Percentiles rank a stretch among this genome's conserved stretches.
phyloP scores from a whole-genome alignment of 305 asterid genomes.

The Lippia alba region DNA sequence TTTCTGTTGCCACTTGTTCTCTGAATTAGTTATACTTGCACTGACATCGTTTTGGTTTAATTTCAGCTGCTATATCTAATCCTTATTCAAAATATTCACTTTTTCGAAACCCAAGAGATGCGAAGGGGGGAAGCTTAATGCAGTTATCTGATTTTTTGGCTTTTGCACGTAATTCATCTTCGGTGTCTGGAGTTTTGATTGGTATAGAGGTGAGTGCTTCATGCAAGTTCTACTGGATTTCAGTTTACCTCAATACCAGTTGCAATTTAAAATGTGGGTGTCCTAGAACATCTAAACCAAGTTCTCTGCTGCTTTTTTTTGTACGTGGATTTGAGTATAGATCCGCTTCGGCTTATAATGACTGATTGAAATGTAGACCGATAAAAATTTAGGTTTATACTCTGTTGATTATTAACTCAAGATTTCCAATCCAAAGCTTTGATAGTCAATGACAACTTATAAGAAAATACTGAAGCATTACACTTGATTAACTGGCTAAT shows the following conservation, averaged over 20 bases:
- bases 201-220: slow-evolving; percentile 56
- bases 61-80: slow-evolving; percentile 56
- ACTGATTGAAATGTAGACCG: not conserved
- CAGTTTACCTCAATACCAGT: not conserved
- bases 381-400: no score
- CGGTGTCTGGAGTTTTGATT: slow-evolving; percentile 70
- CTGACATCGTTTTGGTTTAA: not conserved
- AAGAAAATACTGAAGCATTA: not conserved
- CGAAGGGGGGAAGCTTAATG: slow-evolving; percentile 47
- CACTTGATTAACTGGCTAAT: not conserved
- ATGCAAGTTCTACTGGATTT: slow-evolving; percentile 26
- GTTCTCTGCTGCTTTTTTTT: slow-evolving; percentile 1
- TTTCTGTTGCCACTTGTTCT: slow-evolving; percentile 8
- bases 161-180: slow-evolving; percentile 58
- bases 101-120: slow-evolving; percentile 58
- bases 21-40: not conserved
- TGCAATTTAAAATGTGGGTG: not conserved
- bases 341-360: slow-evolving; percentile 52
- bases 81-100: slow-evolving; percentile 38
- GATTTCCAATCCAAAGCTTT: not conserved
- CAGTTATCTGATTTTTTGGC: slow-evolving; percentile 59
- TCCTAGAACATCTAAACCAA: slow-evolving; percentile 8
- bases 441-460: not conserved
- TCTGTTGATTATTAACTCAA: slow-evolving; percentile 5
- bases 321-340: slow-evolving; percentile 51